A percentile compares a stretch with the other conserved stretches of the same genome.
phyloP scores from a whole-genome alignment of 2,329 filamentous ascomycete genomes.

The Fusarium illudens region DNA sequence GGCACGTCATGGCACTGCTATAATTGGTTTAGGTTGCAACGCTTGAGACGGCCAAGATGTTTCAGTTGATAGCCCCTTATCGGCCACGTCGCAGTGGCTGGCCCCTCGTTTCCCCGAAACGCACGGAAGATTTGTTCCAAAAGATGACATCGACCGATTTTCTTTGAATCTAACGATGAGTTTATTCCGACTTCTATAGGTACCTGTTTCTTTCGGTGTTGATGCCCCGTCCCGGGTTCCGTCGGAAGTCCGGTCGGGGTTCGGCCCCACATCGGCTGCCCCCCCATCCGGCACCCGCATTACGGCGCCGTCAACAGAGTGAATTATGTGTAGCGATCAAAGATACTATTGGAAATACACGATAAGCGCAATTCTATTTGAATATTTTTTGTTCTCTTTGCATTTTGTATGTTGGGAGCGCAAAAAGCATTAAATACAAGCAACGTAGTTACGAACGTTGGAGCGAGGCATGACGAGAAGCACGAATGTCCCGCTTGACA shows the following conservation, averaged over 20 bases:
- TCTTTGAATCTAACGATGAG: background rate
- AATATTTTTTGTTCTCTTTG: too few species aligned
- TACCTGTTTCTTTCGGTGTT: background rate
- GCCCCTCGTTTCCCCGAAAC: background rate
- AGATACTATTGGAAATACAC: too few species aligned
- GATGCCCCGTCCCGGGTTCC: background rate
- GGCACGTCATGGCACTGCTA: background rate
- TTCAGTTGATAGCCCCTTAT: background rate
- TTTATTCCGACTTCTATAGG: background rate
- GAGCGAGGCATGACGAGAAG: too few species aligned
- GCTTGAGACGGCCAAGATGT: constrained; percentile 2
- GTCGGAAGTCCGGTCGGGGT: background rate
- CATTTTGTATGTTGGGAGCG: too few species aligned
- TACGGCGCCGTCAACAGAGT: too few species aligned
- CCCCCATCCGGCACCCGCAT: background rate
- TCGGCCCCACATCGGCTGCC: background rate
- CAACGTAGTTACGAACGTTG: too few species aligned
- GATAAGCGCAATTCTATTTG: too few species aligned
- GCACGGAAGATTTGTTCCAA: background rate
- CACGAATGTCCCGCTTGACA: too few species aligned
- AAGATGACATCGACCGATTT: background rate
- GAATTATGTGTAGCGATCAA: background rate
- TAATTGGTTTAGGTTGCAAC: background rate
- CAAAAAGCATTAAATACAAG: too few species aligned
- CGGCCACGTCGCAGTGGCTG: background rate